Evolutionary conservation across 345 rosid species (phyloP).

Genomic region (Pistacia atlantica): DNA sequence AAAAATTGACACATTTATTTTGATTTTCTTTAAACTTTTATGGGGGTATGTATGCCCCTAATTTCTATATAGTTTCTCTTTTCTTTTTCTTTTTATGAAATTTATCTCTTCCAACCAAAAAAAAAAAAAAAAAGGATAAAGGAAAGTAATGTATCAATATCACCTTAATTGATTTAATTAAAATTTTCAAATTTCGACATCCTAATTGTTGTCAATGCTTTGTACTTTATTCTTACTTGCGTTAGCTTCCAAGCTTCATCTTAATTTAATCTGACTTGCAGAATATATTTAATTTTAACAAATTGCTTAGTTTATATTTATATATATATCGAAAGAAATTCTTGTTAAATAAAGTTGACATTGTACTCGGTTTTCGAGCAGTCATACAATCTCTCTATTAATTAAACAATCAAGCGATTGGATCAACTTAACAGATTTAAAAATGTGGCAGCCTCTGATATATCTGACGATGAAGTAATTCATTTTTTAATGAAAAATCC

Average conservation of each 20-base stretch:
- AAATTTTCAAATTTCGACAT: not conserved
- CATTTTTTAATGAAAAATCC: not conserved
- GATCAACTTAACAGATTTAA: not conserved
- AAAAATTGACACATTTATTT: too few relatives aligned
- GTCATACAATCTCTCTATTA: not conserved
- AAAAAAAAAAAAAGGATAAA: too few relatives aligned
- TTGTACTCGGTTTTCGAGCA: constrained; percentile 1
- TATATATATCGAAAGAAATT: not conserved
- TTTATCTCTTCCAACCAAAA: too few relatives aligned
- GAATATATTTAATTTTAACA: not conserved
- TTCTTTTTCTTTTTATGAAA: too few relatives aligned
- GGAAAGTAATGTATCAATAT: not conserved
- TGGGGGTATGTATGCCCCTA: too few relatives aligned
- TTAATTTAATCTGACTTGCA: constrained; percentile 12
- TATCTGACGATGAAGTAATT: constrained; percentile 1
- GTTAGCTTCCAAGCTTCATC: constrained; percentile 7
- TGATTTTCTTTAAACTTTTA: too few relatives aligned
- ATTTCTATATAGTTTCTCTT: too few relatives aligned
- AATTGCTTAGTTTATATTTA: constrained; percentile 1
- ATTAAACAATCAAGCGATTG: not conserved
- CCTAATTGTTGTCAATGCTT: constrained; percentile 7
- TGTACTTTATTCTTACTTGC: not conserved
- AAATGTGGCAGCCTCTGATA: not conserved
- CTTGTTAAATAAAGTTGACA: not conserved
- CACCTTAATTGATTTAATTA: not conserved